Base-by-base conservation (phyloP, 192 early-diverging fungal species). In the Paraglomus brasilianum region DNA sequence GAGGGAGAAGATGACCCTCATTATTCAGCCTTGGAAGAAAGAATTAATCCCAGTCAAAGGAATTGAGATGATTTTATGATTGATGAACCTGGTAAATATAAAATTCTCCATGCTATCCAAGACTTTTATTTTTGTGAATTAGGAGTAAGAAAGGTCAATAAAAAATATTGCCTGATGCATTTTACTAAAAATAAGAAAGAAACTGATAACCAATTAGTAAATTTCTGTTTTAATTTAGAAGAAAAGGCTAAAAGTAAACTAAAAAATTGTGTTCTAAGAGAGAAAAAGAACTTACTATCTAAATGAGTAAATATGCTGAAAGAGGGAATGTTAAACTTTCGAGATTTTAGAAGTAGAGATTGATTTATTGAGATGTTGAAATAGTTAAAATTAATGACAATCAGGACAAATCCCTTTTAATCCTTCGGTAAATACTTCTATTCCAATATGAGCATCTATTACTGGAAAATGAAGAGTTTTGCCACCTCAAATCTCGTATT, bases 81-180 rank as follows among this genome's bases (percentile, higher is more conserved):
- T 39, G 56, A 58, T 1, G 1, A 58, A 58, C 56, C 56, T 1
- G 36, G 30, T 0, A 58, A 58, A 58, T 58, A 58, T 38, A 58
- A 58, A 40, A 58, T 52, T 41, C 19, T 58, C 38, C 56, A 58
- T 58, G 36, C 5, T 9, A 58, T 58, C 38, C 56, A 58, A 30
- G 56, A 58, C 30, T 58, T 58, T 40, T 58, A 58, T 58, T 58
- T 58, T 58, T 58, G 38, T 58, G 56, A 58, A 58, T 13, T 47
- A 47, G 46, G 46, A 47, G 46, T 10, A 47, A 47, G 46, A 15
- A 47, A 47, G 15, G 52, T 55, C 5, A 14, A 55, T 8, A 55
- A 55, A 22, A 55, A 55, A 55, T 55, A 55, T 55, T 14, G n/a
- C 19, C 21, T 55, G 21, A 55, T 55, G 52, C 52, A 55, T 22